Evolutionary conservation across 352 stramenopile species (phyloP).

Genomic region (Globisporangium acanthophoron): DNA sequence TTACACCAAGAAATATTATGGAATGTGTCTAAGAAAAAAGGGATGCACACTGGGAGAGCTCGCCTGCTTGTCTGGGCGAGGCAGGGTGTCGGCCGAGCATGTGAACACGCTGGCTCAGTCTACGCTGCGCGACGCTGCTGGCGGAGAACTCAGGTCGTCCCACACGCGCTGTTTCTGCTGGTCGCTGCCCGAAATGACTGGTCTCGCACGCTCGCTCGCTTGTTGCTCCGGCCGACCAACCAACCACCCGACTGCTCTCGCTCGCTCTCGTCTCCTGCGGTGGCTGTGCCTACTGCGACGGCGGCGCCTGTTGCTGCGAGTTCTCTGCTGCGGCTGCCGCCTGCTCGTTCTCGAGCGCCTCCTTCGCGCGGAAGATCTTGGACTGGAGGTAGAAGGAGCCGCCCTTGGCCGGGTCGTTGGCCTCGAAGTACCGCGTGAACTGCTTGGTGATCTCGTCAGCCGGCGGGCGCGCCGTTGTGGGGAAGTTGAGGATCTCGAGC

Average conservation of each 20-base stretch:
- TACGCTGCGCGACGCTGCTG: too few relatives aligned
- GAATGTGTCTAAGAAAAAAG: not conserved
- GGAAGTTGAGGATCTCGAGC: slow-evolving; percentile 82
- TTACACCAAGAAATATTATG: slow-evolving; percentile 1
- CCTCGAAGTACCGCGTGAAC: slow-evolving; percentile 85
- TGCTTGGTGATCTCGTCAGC: slow-evolving; percentile 75
- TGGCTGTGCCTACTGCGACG: not conserved
- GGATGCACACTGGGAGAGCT: not conserved
- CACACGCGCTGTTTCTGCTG: not conserved
- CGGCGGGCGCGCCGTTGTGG: slow-evolving; percentile 36
- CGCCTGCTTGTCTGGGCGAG: too few relatives aligned
- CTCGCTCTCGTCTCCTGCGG: not conserved
- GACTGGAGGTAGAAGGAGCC: slow-evolving; percentile 92
- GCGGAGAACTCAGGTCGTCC: not conserved
- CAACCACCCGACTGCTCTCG: not conserved
- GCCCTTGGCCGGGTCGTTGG: slow-evolving; percentile 86
- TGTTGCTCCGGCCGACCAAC: not conserved
- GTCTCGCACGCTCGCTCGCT: not conserved
- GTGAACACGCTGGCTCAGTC: too few relatives aligned
- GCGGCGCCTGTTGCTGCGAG: slow-evolving; percentile 17
- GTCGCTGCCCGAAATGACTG: not conserved
- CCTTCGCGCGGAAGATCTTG: slow-evolving; percentile 90
- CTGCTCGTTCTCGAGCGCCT: slow-evolving; percentile 58
- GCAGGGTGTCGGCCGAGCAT: too few relatives aligned
- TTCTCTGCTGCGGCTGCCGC: slow-evolving; percentile 21